These are phyloP conservation scores for Athelia psychrophila DNA, from an alignment of 1,284 basidiomycete species.

Conservation along the genomic window DNA sequence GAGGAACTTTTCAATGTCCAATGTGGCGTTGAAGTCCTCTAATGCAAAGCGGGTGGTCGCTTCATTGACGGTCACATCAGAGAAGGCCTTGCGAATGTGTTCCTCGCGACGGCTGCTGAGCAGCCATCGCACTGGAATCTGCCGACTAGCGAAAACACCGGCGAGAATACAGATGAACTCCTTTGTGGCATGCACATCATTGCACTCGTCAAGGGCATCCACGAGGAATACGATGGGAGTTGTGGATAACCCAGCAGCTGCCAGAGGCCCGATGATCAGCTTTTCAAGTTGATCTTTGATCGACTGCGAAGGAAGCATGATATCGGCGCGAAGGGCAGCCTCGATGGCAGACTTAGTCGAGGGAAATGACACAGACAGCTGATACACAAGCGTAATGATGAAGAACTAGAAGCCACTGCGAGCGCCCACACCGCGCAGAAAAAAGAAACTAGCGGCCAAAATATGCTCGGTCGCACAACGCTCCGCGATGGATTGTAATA, in stretches of 20 bases:
- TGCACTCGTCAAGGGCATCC: not conserved
- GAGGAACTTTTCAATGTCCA: not conserved
- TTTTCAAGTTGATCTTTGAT: slow-evolving; percentile 1
- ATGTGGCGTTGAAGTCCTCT: not conserved
- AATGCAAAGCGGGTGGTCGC: not conserved
- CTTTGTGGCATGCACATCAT: not conserved
- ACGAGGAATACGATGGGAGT: not conserved
- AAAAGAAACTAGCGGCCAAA: not conserved
- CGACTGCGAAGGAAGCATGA: not conserved
- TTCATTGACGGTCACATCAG: not conserved
- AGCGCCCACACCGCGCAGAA: not conserved
- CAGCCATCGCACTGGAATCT: not conserved
- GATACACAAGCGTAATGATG: not conserved
- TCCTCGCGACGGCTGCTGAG: not conserved
- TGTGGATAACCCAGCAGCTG: not conserved
- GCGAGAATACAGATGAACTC: not conserved
- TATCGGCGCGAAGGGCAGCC: not conserved
- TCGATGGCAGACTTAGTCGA: not conserved
- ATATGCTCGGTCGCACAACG: not conserved
- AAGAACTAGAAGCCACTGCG: not conserved
- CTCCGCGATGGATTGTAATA: not conserved
- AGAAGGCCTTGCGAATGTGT: not conserved
- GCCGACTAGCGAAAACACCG: not conserved
- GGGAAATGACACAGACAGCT: not conserved
- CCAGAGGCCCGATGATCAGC: not conserved